Percentiles rank a stretch among this genome's conserved stretches.
Evolutionary conservation across 2,329 filamentous ascomycete genomes (phyloP).

Genomic region (Truncatella angustata): DNA sequence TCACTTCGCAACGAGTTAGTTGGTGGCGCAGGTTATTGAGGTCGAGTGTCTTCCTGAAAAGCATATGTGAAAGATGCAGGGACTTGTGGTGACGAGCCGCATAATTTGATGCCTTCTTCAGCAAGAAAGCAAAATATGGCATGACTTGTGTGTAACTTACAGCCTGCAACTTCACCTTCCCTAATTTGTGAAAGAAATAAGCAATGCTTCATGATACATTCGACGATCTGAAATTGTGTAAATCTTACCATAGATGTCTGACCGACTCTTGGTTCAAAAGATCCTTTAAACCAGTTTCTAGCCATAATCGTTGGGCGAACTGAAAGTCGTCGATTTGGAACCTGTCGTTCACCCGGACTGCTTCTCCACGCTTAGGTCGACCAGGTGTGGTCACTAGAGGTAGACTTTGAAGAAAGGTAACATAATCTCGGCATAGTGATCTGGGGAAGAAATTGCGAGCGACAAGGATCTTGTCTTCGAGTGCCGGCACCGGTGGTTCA

Average conservation of each 20-base stretch:
- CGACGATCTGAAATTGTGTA: not conserved
- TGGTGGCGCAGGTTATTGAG: no score
- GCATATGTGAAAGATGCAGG: no score
- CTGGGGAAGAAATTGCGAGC: conserved; percentile 73
- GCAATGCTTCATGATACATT: not conserved
- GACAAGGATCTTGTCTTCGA: conserved; percentile 65
- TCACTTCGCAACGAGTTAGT: no score
- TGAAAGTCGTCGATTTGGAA: conserved; percentile 75
- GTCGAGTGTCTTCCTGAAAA: no score
- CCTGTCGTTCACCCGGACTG: conserved; percentile 83
- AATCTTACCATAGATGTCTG: conserved; percentile 43
- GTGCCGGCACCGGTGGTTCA: conserved; percentile 43
- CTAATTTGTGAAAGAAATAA: not conserved
- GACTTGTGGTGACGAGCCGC: no score
- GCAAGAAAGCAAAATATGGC: conserved; percentile 50
- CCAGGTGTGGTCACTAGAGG: conserved; percentile 76
- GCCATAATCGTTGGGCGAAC: conserved; percentile 78
- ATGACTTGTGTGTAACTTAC: not conserved
- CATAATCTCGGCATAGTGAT: conserved; percentile 72
- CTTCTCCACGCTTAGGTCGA: conserved; percentile 76
- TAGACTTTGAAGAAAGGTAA: conserved; percentile 66
- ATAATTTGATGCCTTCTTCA: no score
- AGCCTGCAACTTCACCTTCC: conserved; percentile 5
- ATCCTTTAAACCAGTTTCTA: conserved; percentile 69
- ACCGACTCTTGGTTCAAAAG: conserved; percentile 44